These are phyloP conservation scores for Marasmius sp. DNA, from an alignment of 1,284 basidiomycete species.

Conservation along the genomic window DNA sequence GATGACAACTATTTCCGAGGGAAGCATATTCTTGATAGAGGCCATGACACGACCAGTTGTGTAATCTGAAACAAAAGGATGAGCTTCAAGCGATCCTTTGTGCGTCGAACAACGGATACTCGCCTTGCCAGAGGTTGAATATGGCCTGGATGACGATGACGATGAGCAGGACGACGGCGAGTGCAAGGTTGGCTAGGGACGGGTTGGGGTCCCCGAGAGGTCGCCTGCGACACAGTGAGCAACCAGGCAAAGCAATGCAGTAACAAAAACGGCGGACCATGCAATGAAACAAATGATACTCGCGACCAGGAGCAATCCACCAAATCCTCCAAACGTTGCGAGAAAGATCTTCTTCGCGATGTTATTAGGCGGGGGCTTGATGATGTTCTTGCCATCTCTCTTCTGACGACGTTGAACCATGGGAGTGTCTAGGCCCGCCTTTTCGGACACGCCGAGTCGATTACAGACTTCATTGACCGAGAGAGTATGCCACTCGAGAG, in stretches of 20 bases:
- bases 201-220: slow-evolving; percentile 50
- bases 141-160: slow-evolving; percentile 39
- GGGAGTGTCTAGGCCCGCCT: slow-evolving; percentile 46
- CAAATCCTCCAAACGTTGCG: slow-evolving; percentile 50
- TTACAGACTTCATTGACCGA: slow-evolving; percentile 44
- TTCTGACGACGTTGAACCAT: slow-evolving; percentile 48
- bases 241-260: slow-evolving; percentile 5
- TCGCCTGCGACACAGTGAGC: slow-evolving; percentile 34
- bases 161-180: slow-evolving; percentile 48
- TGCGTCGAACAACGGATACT: not conserved
- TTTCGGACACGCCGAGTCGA: slow-evolving; percentile 46
- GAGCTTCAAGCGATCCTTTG: not conserved
- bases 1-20: slow-evolving; percentile 46
- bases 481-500: slow-evolving; percentile 56
- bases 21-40: slow-evolving; percentile 52
- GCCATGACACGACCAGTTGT: slow-evolving; percentile 48
- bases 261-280: slow-evolving; percentile 29
- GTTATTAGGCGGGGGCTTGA: slow-evolving; percentile 44
- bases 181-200: slow-evolving; percentile 44
- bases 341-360: slow-evolving; percentile 39
- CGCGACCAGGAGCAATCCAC: slow-evolving; percentile 54
- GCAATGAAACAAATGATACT: slow-evolving; percentile 48
- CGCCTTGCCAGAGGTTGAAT: slow-evolving; percentile 48
- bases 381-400: slow-evolving; percentile 47
- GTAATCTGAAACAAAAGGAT: slow-evolving; percentile 26